phyloP scores from a whole-genome alignment of 371 early-diverging fungal genomes.

The Mortierella sp. region DNA sequence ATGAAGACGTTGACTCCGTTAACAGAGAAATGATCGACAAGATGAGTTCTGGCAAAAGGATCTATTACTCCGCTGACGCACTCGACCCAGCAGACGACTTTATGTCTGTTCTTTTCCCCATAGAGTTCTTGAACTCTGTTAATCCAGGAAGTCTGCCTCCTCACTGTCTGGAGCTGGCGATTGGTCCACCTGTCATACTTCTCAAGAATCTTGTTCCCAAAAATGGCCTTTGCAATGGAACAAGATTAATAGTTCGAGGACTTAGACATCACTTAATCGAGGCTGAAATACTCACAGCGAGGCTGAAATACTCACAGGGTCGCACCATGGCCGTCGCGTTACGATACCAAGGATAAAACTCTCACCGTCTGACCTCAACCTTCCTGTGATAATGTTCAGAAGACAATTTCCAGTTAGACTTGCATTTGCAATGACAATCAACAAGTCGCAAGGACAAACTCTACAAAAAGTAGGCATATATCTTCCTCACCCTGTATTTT shows the following conservation, averaged over 20 bases:
- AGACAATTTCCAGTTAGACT: too few species aligned
- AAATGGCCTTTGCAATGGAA: slow-evolving; percentile 32
- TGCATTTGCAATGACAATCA: too few species aligned
- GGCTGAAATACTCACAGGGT: too few species aligned
- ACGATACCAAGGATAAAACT: too few species aligned
- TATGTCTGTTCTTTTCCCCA: not conserved
- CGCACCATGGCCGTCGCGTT: too few species aligned
- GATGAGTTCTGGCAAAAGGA: not conserved
- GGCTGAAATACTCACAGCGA: slow-evolving; percentile 5
- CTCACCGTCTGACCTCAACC: too few species aligned
- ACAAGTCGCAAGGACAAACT: too few species aligned
- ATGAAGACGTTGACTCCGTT: not conserved
- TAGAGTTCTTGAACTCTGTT: slow-evolving; percentile 14
- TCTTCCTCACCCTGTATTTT: too few species aligned
- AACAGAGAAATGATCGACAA: not conserved
- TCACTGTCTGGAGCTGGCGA: slow-evolving; percentile 5
- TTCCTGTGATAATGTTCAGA: too few species aligned
- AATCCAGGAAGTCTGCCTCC: slow-evolving; percentile 1
- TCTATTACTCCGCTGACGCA: not conserved
- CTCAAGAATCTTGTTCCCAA: slow-evolving; percentile 18
- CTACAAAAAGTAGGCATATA: too few species aligned
- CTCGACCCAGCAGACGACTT: not conserved
- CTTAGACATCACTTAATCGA: not conserved
- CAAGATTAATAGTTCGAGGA: slow-evolving; percentile 5
- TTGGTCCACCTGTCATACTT: slow-evolving; percentile 15